Evolutionary conservation across 176 grass and related monocot genomes (phyloP), one percentile per base, ranked within the genome.

Genomic region (Oryza punctata): DNA sequence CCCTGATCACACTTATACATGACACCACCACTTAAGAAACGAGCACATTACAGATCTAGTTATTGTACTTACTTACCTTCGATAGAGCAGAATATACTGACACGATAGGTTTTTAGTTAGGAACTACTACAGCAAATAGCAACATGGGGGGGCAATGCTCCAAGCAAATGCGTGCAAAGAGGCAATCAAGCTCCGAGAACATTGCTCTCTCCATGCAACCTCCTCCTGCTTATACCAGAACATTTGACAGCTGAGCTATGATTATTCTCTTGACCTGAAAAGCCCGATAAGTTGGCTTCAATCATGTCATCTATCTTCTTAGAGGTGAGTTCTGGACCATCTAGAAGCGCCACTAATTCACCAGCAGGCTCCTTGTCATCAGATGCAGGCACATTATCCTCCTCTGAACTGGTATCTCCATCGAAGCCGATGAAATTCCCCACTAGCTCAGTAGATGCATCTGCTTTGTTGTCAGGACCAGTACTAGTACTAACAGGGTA

Each of bases 281-380:
- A 88, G 15, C 70, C 85, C 0, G 37, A 77, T 66, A 91, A 44
- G 66, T 82, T 91, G 72, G 81, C 28, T 65, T 70, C 47, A 0
- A 88, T 88, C 85, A 91, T 85, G 72, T 11, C 21, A 45, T 88
- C 89, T 29, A 91, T 85, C 65, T 85, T 91, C n/a, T 29, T 81
- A 68, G 3, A 13, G 16, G 59, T 78, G 7, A 40, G 5, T 12
- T 26, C 35, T 11, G 79, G 63, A 45, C 18, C 46, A 57, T 43
- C 61, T 9, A 72, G 15, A 21, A 85, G 77, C n/a, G 5, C 78
- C 65, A 6, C 70, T 14, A 81, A 71, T 10, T 61, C 76, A 33
- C 16, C 9, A 0, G 67, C 33, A 43, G 76, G 1, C 43, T 27
- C 72, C 45, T 77, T 85, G 66, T 23, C 28, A 60, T 73, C 10